Evolutionary conservation across 495 filamentous ascomycete species (phyloP), one percentile per base, ranked within the genome.

Genomic region (Letharia lupina): DNA sequence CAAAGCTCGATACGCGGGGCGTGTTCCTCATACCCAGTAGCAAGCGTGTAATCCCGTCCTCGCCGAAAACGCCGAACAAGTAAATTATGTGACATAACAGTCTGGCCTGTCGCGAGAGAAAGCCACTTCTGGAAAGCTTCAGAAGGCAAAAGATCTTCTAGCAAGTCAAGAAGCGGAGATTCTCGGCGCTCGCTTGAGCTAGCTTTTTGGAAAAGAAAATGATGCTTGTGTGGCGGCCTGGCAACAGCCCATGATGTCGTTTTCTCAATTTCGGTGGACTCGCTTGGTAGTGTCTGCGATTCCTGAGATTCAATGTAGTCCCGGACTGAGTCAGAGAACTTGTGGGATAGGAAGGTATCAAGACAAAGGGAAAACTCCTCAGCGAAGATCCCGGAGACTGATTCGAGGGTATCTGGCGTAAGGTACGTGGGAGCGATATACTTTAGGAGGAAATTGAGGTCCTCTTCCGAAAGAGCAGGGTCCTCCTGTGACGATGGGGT

Each of bases 101-200:
- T 78, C 60, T 85, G 83, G 31, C 88, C 85, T 0, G 93, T 97
- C 12, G 90, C 87, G 44, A 92, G 80, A 37, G 88, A 79, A 11
- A 99, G 81, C 91, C 94, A 96, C 73, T 93, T 89, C 28, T 84
- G 82, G 82, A 98, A 99, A n/a, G 90, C 81, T n/a, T 78, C 78
- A 20, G 89, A 93, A 0, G 94, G 91, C 50, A 98, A 79, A 31
- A 98, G 79, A 16, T 87, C 82, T 60, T 93, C 84, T 28, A 96
- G 70, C 18, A 98, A 77, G 70, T 90, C 89, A 63, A 87, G 83
- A 58, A 94, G 78, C 0, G 92, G 91, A n/a, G 80, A 76, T 11
- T 77, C 71, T 66, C 74, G 60, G 48, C 37, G 56, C 9, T 70
- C 44, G n/a, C 39, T 18, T 12, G 71, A 71, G 1, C 78, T 73